Conservation (phyloP, 768 basidiomycete species). For the Sarcodon aspratus region DNA sequence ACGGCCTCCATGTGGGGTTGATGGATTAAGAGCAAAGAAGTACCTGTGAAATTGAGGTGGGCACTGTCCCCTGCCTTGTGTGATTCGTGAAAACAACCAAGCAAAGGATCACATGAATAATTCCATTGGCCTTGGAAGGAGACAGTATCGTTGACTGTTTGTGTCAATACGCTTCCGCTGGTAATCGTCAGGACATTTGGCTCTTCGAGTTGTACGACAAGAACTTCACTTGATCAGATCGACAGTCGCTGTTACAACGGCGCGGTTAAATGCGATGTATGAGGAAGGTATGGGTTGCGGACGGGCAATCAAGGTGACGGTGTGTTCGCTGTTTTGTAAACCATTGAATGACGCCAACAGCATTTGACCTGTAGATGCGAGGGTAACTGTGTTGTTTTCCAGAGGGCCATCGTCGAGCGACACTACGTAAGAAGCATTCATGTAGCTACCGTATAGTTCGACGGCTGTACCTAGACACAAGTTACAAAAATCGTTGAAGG, state of each 20-base stretch:
- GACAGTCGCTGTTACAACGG: constrained; percentile 29
- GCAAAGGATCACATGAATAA: constrained; percentile 12
- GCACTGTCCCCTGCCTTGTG: constrained; percentile 34
- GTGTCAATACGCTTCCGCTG: constrained; percentile 11
- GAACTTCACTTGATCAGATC: constrained; percentile 2
- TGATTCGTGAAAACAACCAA: constrained; percentile 19
- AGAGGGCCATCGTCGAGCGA: constrained; percentile 36
- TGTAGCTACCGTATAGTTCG: constrained; percentile 41
- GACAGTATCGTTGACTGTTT: constrained; percentile 30
- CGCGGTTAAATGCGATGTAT: constrained; percentile 46
- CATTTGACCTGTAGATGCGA: constrained; percentile 17
- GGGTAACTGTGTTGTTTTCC: constrained; percentile 14
- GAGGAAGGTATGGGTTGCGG: constrained; percentile 11
- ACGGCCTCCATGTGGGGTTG: neutral
- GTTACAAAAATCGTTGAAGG: neutral
- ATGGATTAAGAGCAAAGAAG: constrained; percentile 11
- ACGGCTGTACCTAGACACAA: constrained; percentile 47
- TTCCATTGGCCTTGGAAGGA: constrained; percentile 49
- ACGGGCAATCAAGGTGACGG: constrained; percentile 40
- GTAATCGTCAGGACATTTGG: neutral
- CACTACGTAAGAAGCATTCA: constrained; percentile 29
- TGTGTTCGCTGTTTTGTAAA: constrained; percentile 40
- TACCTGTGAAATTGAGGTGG: constrained; percentile 34
- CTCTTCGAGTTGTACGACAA: neutral
- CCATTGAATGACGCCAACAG: constrained; percentile 38